phyloP scores from a whole-genome alignment of 2,329 filamentous ascomycete genomes.

The Drechslerella coelobrocha region DNA sequence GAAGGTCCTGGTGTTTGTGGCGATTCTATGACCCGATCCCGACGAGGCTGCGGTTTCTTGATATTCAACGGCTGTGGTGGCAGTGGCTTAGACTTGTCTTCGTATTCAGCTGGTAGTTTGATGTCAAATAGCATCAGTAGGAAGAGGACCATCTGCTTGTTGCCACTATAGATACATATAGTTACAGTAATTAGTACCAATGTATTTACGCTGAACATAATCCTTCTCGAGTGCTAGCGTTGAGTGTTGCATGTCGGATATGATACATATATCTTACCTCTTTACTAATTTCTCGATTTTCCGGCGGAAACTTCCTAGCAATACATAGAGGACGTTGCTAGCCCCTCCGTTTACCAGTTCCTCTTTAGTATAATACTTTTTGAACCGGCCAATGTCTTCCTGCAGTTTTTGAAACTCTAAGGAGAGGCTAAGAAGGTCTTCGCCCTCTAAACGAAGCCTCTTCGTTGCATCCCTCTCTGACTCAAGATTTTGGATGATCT shows the following conservation, averaged over 20 bases:
- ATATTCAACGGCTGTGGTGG: slow-evolving; percentile 29
- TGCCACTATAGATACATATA: slow-evolving; percentile 2
- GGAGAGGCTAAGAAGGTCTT: slow-evolving; percentile 9
- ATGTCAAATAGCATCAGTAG: slow-evolving; percentile 30
- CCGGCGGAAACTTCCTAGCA: slow-evolving; percentile 23
- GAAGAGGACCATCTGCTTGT: slow-evolving; percentile 17
- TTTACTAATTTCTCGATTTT: slow-evolving; percentile 21
- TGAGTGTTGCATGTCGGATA: not conserved
- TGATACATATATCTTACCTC: slow-evolving; percentile 9
- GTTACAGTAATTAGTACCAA: too few species aligned
- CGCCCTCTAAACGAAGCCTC: not conserved
- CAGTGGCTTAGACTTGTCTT: slow-evolving; percentile 21
- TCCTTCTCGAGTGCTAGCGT: too few species aligned
- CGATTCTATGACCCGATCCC: not conserved
- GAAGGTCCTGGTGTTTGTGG: slow-evolving; percentile 15
- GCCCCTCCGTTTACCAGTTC: slow-evolving; percentile 12
- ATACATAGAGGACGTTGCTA: slow-evolving; percentile 25
- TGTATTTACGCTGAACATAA: too few species aligned
- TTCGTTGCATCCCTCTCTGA: not conserved
- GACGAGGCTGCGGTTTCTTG: not conserved
- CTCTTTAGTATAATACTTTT: slow-evolving; percentile 15
- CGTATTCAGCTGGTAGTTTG: slow-evolving; percentile 7
- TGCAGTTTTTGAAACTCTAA: slow-evolving; percentile 22
- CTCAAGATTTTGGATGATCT: slow-evolving; percentile 23
- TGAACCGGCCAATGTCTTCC: slow-evolving; percentile 25